A percentile compares a stretch with the other conserved stretches of the same genome.
Evolutionary conservation across 202 grass and related monocot species (phyloP).

Genomic region (Sporobolus alterniflorus): DNA sequence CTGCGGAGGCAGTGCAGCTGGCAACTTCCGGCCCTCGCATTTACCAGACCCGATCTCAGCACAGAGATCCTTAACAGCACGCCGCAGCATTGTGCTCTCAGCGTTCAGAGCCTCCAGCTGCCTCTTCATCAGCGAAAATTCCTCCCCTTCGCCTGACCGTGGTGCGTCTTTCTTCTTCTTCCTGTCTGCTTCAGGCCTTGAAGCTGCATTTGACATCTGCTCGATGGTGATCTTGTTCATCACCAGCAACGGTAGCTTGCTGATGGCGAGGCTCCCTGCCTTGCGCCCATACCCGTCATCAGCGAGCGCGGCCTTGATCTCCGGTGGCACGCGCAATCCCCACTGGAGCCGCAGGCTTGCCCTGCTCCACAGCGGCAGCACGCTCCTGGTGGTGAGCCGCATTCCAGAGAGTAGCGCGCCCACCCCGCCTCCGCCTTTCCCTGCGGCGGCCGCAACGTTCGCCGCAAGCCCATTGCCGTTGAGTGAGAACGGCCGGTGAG

Average conservation of each 20-base stretch:
- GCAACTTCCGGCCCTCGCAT: slow-evolving; percentile 19
- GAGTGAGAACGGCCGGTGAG: slow-evolving; percentile 33
- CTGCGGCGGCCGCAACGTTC: slow-evolving; percentile 47
- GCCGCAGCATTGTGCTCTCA: slow-evolving; percentile 61
- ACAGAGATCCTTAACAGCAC: slow-evolving; percentile 51
- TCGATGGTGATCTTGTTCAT: slow-evolving; percentile 94
- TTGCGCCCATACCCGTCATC: slow-evolving; percentile 50
- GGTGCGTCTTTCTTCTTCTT: slow-evolving; percentile 40
- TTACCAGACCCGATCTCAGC: slow-evolving; percentile 47
- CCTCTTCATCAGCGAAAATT: slow-evolving; percentile 52
- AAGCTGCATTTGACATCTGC: slow-evolving; percentile 3
- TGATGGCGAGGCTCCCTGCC: slow-evolving; percentile 48
- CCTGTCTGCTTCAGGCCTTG: background rate
- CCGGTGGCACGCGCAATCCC: slow-evolving; percentile 75
- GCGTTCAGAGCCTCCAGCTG: slow-evolving; percentile 66
- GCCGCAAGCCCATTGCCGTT: slow-evolving; percentile 59
- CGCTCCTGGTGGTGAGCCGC: slow-evolving; percentile 67
- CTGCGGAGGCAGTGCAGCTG: background rate
- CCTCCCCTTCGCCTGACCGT: background rate
- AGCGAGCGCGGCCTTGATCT: slow-evolving; percentile 55
- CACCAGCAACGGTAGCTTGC: slow-evolving; percentile 79
- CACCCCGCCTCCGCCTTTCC: slow-evolving; percentile 34
- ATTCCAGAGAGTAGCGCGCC: slow-evolving; percentile 63
- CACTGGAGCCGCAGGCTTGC: slow-evolving; percentile 74
- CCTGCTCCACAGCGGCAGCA: slow-evolving; percentile 64